Evolutionary conservation across 371 early-diverging fungal genomes (phyloP), one percentile per base, ranked within the genome.

Genomic region (Syncephalastrum contaminatum): DNA sequence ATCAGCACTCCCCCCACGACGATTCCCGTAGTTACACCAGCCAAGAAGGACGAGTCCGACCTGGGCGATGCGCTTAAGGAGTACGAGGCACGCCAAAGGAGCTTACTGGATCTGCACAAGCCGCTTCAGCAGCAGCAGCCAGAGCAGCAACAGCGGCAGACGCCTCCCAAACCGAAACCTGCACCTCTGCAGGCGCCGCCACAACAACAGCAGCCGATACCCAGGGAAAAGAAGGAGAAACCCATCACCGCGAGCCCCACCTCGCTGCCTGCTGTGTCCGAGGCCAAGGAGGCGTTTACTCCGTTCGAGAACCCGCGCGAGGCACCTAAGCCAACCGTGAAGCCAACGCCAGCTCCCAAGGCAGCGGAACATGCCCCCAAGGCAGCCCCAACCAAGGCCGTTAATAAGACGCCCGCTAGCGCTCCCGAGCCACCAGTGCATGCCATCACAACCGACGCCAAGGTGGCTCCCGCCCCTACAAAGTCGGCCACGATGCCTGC

Each of bases 301-400:
- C 53, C 59, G 7, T 70, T 67, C 48, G 73, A 73, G 40, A 70
- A 67, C 10, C 70, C 70, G 12, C 53, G 68, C 20, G 63, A 70
- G 21, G 70, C 68, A 1, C 72, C 72, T 13, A 59, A 61, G 41
- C 69, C 72, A 8, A 30, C 1, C 36, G 36, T 30, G 36, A 30
- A 30, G 12, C 36, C 36, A 4, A 62, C 67, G 3, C 13, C 42
- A 1, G 21, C 27, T 20, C 41, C 19, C 6, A 27, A 50, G 19
- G 27, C 44, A 18, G 36, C 53, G 12, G 36, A 24, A 39, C 46
- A 45, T 18, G 47, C 54, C 1, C 16, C 46, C 6, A 40, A 47
- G 20, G 54, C 43, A 22, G 19, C 53, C n/a, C 30, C 43, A 40
- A 39, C 58, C 48, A 25, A 43, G 57, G 47, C 40, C 16, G 48